phyloP scores from a whole-genome alignment of 2,329 filamentous ascomycete genomes.

The Aspergillus pseudoviridinutans region DNA sequence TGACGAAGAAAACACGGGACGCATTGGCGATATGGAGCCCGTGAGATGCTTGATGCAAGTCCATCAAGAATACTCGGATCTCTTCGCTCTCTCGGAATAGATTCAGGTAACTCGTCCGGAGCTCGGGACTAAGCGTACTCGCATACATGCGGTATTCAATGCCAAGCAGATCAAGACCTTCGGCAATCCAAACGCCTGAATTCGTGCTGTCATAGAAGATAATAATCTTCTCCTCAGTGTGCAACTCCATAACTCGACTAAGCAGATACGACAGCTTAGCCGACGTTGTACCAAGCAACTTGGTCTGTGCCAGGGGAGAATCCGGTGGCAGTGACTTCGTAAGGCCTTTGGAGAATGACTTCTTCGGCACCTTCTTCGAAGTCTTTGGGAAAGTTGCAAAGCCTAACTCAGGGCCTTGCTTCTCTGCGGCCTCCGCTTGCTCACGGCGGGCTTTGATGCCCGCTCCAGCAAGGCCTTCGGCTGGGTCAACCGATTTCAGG shows the following conservation, averaged over 20 bases:
- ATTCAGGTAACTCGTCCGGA: slow-evolving; percentile 70
- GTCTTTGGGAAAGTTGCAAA: slow-evolving; percentile 11
- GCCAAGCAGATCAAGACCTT: slow-evolving; percentile 69
- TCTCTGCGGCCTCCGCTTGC: slow-evolving; percentile 17
- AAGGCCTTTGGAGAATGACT: slow-evolving; percentile 27
- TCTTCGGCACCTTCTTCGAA: slow-evolving; percentile 22
- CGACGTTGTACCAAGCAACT: slow-evolving; percentile 74
- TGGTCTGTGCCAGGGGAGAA: slow-evolving; percentile 57
- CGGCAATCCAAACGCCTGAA: slow-evolving; percentile 78
- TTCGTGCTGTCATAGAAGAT: slow-evolving; percentile 92
- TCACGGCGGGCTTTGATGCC: slow-evolving; percentile 36
- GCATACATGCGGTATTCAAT: slow-evolving; percentile 59
- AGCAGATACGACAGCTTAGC: slow-evolving; percentile 84
- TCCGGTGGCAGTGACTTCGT: slow-evolving; percentile 28
- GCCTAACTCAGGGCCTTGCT: slow-evolving; percentile 10
- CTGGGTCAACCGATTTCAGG: slow-evolving; percentile 33
- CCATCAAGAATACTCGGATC: slow-evolving; percentile 81
- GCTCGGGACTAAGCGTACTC: slow-evolving; percentile 53
- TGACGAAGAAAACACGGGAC: slow-evolving; percentile 83
- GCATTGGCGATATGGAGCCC: slow-evolving; percentile 81
- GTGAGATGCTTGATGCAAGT: slow-evolving; percentile 82
- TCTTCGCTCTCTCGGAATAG: slow-evolving; percentile 68
- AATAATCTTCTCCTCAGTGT: slow-evolving; percentile 76
- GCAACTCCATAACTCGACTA: slow-evolving; percentile 64
- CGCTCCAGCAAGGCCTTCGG: slow-evolving; percentile 38